Evolutionary conservation across 306 rosid genomes (phyloP).

Genomic region (Alnus rubra): DNA sequence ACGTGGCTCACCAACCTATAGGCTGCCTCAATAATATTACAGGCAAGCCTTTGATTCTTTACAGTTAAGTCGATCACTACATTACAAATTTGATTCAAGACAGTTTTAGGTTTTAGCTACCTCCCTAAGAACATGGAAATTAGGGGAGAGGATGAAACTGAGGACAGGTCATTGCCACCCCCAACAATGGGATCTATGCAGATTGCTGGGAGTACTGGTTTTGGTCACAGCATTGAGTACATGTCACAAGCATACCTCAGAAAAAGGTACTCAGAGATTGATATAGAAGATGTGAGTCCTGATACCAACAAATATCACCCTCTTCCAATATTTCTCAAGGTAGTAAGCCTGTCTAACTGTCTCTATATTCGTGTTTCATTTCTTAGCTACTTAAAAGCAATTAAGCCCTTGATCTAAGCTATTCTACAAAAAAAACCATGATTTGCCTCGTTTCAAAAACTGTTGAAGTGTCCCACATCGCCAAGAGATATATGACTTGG

Average conservation of each 20-base stretch:
- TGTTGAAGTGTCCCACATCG: no score
- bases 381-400: no score
- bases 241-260: slow-evolving; percentile 56
- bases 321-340: slow-evolving; percentile 90
- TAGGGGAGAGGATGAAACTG: slow-evolving; percentile 62
- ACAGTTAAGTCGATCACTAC: slow-evolving; percentile 27
- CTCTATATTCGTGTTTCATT: background rate
- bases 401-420: no score
- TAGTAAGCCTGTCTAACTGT: slow-evolving; percentile 13
- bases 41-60: slow-evolving; percentile 43
- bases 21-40: slow-evolving; percentile 44
- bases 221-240: slow-evolving; percentile 61
- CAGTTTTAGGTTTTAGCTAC: slow-evolving; percentile 22
- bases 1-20: slow-evolving; percentile 66
- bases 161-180: slow-evolving; percentile 56
- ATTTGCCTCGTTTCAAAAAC: no score
- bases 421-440: no score
- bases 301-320: slow-evolving; percentile 49
- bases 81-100: slow-evolving; percentile 21
- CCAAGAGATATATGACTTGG: no score
- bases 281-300: slow-evolving; percentile 45
- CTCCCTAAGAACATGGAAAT: slow-evolving; percentile 56
- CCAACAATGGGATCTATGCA: slow-evolving; percentile 50
- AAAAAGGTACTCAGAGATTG: slow-evolving; percentile 68
- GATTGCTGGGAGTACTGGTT: slow-evolving; percentile 63